Base-by-base conservation (phyloP, 78 protist species). In the Paratrimastix pyriformis region DNA sequence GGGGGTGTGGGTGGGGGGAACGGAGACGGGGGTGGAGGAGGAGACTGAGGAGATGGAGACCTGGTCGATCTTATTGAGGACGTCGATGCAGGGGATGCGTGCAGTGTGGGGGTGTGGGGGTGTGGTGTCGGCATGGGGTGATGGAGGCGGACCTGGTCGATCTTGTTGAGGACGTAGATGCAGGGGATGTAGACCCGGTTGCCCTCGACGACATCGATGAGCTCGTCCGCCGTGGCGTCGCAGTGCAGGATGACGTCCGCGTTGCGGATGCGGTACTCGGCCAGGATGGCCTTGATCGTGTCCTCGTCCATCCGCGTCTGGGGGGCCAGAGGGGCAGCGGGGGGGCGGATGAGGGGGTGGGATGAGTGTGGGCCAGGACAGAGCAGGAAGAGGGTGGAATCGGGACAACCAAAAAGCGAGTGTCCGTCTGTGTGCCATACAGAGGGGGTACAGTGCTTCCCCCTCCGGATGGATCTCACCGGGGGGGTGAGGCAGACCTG, bases 121-220 rank as follows among this genome's bases (percentile, higher is more conserved):
- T n/a, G n/a, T n/a, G n/a, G n/a, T n/a, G n/a, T n/a, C n/a, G n/a
- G n/a, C n/a, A n/a, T n/a, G n/a, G 59, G 32, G 37, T 3, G 21
- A 9, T 3, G 8, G 29, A 6, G 59, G 32, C 59, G 21, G 32
- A 65, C 29, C 35, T 69, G 35, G 72, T 97, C 99, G 62, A 96
- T 93, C 83, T 94, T 97, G 82, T 95, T 97, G 45, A 97, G 70
- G 15, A 88, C 98, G 57, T 96, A 94, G 18, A 96, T 32, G 77
- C 87, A 75, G 30, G 98, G 98, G 39, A 95, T 83, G 79, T 93
- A 97, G 5, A 78, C 66, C 21, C 86, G 76, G 79, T 95, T 93
- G 15, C 98, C 98, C 76, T 95, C 98, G 62, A 95, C 81, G 58
- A 86, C 92, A 46, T 97, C 99, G 57, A 97, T 96, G 72, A 97